These are phyloP conservation scores for Teratosphaeria zuluensis DNA, from an alignment of 2,329 filamentous ascomycete genomes.

Conservation along the genomic window DNA sequence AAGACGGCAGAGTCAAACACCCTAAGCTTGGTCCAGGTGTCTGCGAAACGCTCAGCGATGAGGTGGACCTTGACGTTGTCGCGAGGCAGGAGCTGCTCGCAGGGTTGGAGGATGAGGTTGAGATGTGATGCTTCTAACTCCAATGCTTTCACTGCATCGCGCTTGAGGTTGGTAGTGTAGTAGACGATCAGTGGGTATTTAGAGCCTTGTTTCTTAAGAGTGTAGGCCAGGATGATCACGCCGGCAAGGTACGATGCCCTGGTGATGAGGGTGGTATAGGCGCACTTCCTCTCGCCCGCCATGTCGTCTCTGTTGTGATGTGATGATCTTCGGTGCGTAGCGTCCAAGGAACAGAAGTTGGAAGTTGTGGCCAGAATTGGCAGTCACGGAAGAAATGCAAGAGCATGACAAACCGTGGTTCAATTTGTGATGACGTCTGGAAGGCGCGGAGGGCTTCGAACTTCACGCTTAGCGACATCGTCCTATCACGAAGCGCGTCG, in stretches of 20 bases:
- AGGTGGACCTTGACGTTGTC: conserved; percentile 7
- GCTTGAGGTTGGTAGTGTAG: conserved; percentile 36
- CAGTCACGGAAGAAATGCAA: background rate
- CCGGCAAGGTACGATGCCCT: conserved; percentile 44
- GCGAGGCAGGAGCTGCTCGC: conserved; percentile 31
- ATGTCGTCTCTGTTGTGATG: background rate
- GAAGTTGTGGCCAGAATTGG: background rate
- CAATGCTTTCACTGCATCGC: conserved; percentile 33
- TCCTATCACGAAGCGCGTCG: too few species aligned
- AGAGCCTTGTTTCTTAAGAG: conserved; percentile 37
- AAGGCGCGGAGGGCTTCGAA: background rate
- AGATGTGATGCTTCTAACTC: conserved; percentile 31
- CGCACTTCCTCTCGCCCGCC: conserved; percentile 15
- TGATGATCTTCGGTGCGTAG: background rate
- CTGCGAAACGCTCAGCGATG: conserved; percentile 43
- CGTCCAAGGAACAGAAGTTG: too few species aligned
- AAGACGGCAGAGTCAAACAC: conserved; percentile 33
- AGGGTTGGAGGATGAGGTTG: conserved; percentile 31
- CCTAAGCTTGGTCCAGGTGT: conserved; percentile 48
- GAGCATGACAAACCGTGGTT: background rate
- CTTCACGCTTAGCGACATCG: background rate
- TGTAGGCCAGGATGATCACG: conserved; percentile 41
- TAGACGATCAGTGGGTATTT: conserved; percentile 41
- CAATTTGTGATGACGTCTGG: background rate
- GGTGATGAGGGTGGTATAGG: conserved; percentile 44